Evolutionary conservation across 2,329 filamentous ascomycete genomes (phyloP).

Genomic region (Aspergillus luchuensis): DNA sequence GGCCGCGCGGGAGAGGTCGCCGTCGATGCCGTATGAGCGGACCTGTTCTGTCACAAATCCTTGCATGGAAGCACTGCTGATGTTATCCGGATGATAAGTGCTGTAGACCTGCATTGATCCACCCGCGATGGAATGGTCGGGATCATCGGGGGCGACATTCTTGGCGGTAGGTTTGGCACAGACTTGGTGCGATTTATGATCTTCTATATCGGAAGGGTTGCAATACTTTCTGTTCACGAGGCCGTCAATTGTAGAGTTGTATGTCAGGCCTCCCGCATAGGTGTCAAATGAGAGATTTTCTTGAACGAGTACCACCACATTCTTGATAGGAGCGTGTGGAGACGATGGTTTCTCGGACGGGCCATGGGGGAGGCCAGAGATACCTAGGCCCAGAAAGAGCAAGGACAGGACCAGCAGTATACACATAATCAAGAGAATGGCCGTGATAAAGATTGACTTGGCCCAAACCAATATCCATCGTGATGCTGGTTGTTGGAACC

Average conservation of each 20-base stretch:
- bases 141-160: constrained; percentile 46
- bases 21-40: constrained; percentile 34
- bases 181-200: constrained; percentile 30
- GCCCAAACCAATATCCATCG: background rate
- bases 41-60: constrained; percentile 50
- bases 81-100: constrained; percentile 38
- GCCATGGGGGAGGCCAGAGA: constrained; percentile 10
- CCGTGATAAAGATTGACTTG: background rate
- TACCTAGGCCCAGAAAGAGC: constrained; percentile 17
- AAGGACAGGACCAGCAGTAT: background rate
- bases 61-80: constrained; percentile 35
- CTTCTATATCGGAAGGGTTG: constrained; percentile 41
- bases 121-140: constrained; percentile 47
- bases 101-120: constrained; percentile 48
- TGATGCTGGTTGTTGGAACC: background rate
- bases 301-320: constrained; percentile 51
- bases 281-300: constrained; percentile 48
- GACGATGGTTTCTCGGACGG: background rate
- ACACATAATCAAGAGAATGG: background rate
- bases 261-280: constrained; percentile 45
- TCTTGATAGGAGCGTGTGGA: constrained; percentile 45
- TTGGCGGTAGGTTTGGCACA: constrained; percentile 42
- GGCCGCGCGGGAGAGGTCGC: constrained; percentile 40
- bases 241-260: constrained; percentile 41
- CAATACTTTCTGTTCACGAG: constrained; percentile 36